These are phyloP conservation scores for Diutina siamensis DNA, from an alignment of 1,139 yeast genomes.

Conservation along the genomic window DNA sequence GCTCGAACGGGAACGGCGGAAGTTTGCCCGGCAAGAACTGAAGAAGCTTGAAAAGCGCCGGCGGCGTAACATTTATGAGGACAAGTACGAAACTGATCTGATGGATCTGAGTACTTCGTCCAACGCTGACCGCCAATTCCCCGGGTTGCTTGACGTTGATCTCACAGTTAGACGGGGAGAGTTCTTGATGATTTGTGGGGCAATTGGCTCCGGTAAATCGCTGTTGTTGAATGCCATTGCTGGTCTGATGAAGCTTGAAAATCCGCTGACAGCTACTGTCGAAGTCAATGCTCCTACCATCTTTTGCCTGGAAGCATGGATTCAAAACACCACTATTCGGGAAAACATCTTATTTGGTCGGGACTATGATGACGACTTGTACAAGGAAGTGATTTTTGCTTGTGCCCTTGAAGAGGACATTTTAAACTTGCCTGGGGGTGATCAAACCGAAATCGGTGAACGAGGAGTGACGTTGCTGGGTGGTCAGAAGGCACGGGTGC, in stretches of 20 bases:
- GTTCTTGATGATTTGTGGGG: slow-evolving; percentile 5
- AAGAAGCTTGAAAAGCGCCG: slow-evolving; percentile 10
- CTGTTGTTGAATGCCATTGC: slow-evolving; percentile 50
- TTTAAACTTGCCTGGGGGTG: slow-evolving; percentile 68
- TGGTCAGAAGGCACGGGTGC: slow-evolving; percentile 33
- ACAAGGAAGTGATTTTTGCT: slow-evolving; percentile 21
- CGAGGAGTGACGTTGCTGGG: slow-evolving; percentile 32
- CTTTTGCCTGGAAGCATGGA: slow-evolving; percentile 25
- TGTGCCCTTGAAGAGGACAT: slow-evolving; percentile 41
- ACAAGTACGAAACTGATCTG: slow-evolving; percentile 10
- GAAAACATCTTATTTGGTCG: slow-evolving; percentile 30
- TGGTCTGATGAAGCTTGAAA: slow-evolving; percentile 32
- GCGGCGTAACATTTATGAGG: slow-evolving; percentile 7
- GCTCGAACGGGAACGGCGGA: slow-evolving; percentile 3
- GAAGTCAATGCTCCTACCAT: slow-evolving; percentile 31
- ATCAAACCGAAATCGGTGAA: slow-evolving; percentile 32
- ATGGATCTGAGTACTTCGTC: slow-evolving; percentile 7
- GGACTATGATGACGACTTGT: slow-evolving; percentile 18
- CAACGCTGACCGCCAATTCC: slow-evolving; percentile 8
- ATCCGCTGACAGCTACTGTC: slow-evolving; percentile 32
- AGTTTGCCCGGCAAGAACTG: neutral
- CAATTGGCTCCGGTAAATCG: slow-evolving; percentile 57
- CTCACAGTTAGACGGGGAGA: slow-evolving; percentile 18
- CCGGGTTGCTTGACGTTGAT: slow-evolving; percentile 15
- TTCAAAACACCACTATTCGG: slow-evolving; percentile 33